Base-by-base conservation (phyloP, 345 rosid genomes). In the Melastoma malabathricum region DNA sequence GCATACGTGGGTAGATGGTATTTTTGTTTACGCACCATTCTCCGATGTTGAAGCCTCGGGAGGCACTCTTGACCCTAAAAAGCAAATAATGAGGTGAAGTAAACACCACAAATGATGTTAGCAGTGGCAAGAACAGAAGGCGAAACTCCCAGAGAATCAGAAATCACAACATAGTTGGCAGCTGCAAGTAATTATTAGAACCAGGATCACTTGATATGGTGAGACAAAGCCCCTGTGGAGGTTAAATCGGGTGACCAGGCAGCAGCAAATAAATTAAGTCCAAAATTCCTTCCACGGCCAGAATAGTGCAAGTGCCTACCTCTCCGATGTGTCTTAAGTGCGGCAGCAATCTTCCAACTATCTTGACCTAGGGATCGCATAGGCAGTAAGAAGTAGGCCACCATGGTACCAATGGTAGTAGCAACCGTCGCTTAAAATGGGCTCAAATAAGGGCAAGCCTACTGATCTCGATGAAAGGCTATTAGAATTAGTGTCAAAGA, bases 291-390 rank as follows among this genome's bases (percentile, higher is more conserved):
- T 34, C 9, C 12, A 34, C 41, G 9, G 41, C 41, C 48, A 34
- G 19, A 51, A 51, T 14, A 19, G n/a, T 43, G 38, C 5, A 19
- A 38, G 1, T 15, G 44, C 12, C 56, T 59, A 70, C 79, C 61
- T 59, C 79, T 72, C 79, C 79, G 57, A 86, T 81, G 63, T 81
- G 74, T 51, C 97, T 83, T 83, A 50, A 89, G 81, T 46, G 97
- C 88, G 68, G 97, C 75, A 43, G 94, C 97, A 59, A 89, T 81
- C 65, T 86, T 83, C 95, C 97, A 89, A 56, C 71, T 83, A 67
- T 86, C 96, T 43, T 73, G 73, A 52, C 94, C 97, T 51, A 89
- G 89, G 18, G 97, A 77, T 72, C 79, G 76, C 94, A 86, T 89
- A 0, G 95, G 95, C 58, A 86, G 90, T 59, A 81, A 6, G 56